Conservation (phyloP, 169 alveolate genomes). For the Cryptosporidium viatorum region DNA sequence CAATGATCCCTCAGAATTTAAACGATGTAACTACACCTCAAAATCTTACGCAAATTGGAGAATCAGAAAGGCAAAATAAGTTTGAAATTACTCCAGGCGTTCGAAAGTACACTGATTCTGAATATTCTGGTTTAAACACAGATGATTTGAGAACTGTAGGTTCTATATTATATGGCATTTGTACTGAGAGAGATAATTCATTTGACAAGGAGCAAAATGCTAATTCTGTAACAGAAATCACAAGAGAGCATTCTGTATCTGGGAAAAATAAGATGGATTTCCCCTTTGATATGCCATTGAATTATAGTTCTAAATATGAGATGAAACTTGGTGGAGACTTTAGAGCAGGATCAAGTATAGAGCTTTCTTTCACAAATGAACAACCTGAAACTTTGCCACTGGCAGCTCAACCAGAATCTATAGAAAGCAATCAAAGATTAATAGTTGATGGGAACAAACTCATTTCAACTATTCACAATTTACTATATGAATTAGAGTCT, state of each 20-base stretch:
- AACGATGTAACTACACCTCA: slow-evolving; percentile 19
- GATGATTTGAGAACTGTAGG: slow-evolving; percentile 72
- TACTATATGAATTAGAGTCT: slow-evolving; percentile 67
- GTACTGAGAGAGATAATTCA: slow-evolving; percentile 26
- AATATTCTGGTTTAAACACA: slow-evolving; percentile 28
- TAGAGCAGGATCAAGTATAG: slow-evolving; percentile 9
- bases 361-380: slow-evolving; percentile 19
- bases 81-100: slow-evolving; percentile 41
- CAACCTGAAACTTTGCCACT: slow-evolving; percentile 3
- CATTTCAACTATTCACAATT: slow-evolving; percentile 51
- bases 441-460: slow-evolving; percentile 67
- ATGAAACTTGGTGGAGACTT: neutral
- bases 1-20: neutral
- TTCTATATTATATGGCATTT: slow-evolving; percentile 46
- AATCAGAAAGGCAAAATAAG: neutral
- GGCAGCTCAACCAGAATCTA: neutral
- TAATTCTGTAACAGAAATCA: neutral
- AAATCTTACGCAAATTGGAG: slow-evolving; percentile 2
- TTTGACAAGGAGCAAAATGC: slow-evolving; percentile 3
- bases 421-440: slow-evolving; percentile 25
- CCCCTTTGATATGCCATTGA: neutral
- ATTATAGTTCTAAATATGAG: neutral
- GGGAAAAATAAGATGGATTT: neutral
- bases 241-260: neutral
- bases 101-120: slow-evolving; percentile 23